Conservation (phyloP, 768 basidiomycete genomes). For the Naganishia friedmannii region DNA sequence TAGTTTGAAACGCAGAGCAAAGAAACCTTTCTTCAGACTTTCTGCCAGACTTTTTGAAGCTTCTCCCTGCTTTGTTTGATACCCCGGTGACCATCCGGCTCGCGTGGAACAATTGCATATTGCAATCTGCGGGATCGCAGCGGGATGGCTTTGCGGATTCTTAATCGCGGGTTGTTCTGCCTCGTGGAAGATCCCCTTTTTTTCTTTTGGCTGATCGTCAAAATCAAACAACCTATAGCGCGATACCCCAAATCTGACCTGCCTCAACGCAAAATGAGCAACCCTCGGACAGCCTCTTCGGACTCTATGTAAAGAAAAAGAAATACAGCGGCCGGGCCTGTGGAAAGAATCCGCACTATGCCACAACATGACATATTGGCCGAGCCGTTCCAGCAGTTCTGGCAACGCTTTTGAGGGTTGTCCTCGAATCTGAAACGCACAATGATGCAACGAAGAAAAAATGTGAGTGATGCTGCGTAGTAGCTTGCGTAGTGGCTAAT, state of each 20-base stretch:
- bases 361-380: neutral
- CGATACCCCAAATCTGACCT: slow-evolving; percentile 13
- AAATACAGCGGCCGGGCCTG: slow-evolving; percentile 15
- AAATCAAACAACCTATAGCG: neutral
- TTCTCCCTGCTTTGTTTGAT: neutral
- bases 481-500: neutral
- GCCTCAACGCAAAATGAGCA: neutral
- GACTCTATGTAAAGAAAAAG: neutral
- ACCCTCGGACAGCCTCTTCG: slow-evolving; percentile 14
- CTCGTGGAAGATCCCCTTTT: slow-evolving; percentile 22
- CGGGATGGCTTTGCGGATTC: neutral
- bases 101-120: slow-evolving; percentile 16
- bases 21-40: too few relatives aligned
- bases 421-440: neutral
- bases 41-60: neutral
- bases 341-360: neutral
- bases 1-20: too few relatives aligned
- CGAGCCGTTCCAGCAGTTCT: neutral
- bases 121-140: slow-evolving; percentile 3
- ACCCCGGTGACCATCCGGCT: neutral
- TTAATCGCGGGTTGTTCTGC: neutral
- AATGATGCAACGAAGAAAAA: neutral
- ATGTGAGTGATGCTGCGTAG: neutral
- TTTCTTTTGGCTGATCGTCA: neutral
- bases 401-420: slow-evolving; percentile 8